Percentiles rank a stretch among this genome's conserved stretches.
phyloP scores from a whole-genome alignment of 2,329 filamentous ascomycete genomes.

The Polytolypa hystricis region DNA sequence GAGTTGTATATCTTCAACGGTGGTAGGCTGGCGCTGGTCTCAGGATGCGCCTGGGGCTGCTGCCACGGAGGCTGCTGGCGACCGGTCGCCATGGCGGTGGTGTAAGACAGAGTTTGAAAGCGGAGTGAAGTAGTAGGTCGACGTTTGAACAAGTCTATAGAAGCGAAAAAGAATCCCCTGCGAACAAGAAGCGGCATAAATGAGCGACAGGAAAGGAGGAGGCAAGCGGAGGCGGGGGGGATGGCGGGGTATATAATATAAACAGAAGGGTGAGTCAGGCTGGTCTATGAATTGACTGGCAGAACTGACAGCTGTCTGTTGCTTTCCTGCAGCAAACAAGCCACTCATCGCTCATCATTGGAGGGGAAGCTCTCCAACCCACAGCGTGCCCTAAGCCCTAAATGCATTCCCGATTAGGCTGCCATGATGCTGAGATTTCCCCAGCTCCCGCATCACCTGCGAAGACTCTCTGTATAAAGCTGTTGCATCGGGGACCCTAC shows the following conservation, averaged over 20 bases:
- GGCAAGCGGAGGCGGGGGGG: background rate
- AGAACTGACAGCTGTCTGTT: no score
- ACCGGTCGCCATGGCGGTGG: slow-evolving; percentile 16
- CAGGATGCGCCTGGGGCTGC: slow-evolving; percentile 24
- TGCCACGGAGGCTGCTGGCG: slow-evolving; percentile 38
- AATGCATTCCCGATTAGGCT: no score
- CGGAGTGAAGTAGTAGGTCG: background rate
- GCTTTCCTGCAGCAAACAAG: background rate
- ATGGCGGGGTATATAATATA: no score
- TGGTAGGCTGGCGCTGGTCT: slow-evolving; percentile 30
- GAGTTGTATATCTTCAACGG: slow-evolving; percentile 70
- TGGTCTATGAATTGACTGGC: no score
- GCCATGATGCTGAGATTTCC: no score
- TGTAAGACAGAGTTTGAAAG: background rate
- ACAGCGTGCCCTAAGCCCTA: slow-evolving; percentile 4
- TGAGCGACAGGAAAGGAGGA: slow-evolving; percentile 1
- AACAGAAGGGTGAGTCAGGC: slow-evolving; percentile 1
- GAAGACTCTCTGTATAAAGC: no score
- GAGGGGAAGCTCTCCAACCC: background rate
- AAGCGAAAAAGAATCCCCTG: slow-evolving; percentile 1
- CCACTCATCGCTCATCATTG: background rate
- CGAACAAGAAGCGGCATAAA: slow-evolving; percentile 5
- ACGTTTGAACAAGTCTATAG: slow-evolving; percentile 2
- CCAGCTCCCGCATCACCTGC: no score
- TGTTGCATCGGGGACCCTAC: no score